Conservation (phyloP, 257 asterid species). For the Fraxinus quadrangulata region DNA sequence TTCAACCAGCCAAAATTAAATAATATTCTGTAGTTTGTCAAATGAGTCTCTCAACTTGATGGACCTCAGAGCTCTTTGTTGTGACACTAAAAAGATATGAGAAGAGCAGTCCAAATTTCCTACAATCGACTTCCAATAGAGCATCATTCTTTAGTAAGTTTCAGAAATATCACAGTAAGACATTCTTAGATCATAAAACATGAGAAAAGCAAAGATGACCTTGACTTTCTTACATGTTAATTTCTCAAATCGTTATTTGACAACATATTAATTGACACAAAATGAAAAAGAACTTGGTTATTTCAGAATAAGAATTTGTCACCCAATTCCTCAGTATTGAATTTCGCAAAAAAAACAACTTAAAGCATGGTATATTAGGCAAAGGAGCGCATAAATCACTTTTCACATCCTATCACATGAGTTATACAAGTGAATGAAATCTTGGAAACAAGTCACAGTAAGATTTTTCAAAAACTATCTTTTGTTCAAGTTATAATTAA, state of each 20-base stretch:
- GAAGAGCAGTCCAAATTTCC: too few relatives aligned
- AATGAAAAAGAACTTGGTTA: not conserved
- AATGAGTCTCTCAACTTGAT: not conserved
- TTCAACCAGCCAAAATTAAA: not conserved
- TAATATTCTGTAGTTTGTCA: not conserved
- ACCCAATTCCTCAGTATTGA: not conserved
- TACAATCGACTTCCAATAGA: too few relatives aligned
- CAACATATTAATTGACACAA: not conserved
- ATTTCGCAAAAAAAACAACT: not conserved
- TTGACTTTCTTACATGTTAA: too few relatives aligned
- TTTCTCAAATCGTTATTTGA: too few relatives aligned
- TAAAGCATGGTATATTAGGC: not conserved
- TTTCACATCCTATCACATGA: not conserved
- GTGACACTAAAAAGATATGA: not conserved
- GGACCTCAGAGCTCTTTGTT: not conserved
- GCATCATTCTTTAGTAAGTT: too few relatives aligned
- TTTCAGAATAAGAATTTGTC: not conserved
- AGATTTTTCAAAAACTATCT: not conserved
- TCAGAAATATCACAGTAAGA: too few relatives aligned
- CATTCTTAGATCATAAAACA: too few relatives aligned
- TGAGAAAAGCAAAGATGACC: too few relatives aligned
- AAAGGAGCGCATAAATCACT: not conserved
- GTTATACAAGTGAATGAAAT: not conserved
- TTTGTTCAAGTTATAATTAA: not conserved
- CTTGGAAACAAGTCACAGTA: not conserved